Evolutionary conservation across 306 rosid genomes (phyloP).

Genomic region (Vigna angularis): DNA sequence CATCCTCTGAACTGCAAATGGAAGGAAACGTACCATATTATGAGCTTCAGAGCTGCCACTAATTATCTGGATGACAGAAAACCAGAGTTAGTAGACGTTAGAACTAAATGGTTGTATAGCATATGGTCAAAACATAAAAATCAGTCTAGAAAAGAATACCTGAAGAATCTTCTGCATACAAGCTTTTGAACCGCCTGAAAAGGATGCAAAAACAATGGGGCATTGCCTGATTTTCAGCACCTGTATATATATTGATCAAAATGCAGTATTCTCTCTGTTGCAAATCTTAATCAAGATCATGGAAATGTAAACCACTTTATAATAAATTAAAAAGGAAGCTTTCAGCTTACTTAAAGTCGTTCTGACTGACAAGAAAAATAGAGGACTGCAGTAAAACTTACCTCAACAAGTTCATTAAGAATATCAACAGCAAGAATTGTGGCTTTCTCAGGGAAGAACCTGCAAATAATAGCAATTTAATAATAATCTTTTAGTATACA

Average conservation of each 20-base stretch:
- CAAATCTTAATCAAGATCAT: slow-evolving; percentile 28
- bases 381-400: slow-evolving; percentile 43
- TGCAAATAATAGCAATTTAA: slow-evolving; percentile 49
- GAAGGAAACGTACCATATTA: slow-evolving; percentile 65
- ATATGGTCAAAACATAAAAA: slow-evolving; percentile 24
- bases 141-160: slow-evolving; percentile 60
- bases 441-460: slow-evolving; percentile 95
- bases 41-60: slow-evolving; percentile 65
- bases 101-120: slow-evolving; percentile 14
- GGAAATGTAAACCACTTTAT: not conserved
- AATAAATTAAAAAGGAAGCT: slow-evolving; percentile 1
- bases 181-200: slow-evolving; percentile 93
- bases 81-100: slow-evolving; percentile 34
- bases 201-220: slow-evolving; percentile 87
- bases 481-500: slow-evolving; percentile 26
- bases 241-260: slow-evolving; percentile 57
- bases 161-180: slow-evolving; percentile 87
- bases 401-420: slow-evolving; percentile 83
- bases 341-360: slow-evolving; percentile 1
- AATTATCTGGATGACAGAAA: slow-evolving; percentile 69
- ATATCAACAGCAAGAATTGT: slow-evolving; percentile 68
- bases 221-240: slow-evolving; percentile 76
- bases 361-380: slow-evolving; percentile 12
- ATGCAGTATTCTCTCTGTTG: slow-evolving; percentile 22
- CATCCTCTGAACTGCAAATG: slow-evolving; percentile 31